A percentile compares a stretch with the other conserved stretches of the same genome.
Evolutionary conservation across 2,329 filamentous ascomycete genomes (phyloP).

Genomic region (Tolypocladium paradoxum): DNA sequence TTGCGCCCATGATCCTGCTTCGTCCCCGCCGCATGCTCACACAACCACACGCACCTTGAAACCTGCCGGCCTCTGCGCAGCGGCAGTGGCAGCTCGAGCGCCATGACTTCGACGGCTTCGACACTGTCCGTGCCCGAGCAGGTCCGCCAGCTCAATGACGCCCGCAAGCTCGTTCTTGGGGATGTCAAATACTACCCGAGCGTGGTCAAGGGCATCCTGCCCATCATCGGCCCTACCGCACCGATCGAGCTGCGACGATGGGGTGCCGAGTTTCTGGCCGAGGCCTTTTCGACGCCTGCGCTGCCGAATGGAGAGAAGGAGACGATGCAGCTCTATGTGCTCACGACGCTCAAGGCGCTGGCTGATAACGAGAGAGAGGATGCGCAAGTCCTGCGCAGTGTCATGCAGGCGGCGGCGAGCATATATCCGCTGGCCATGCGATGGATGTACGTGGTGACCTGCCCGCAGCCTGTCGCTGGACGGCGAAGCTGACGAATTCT

Average conservation of each 20-base stretch:
- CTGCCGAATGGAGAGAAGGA: constrained; percentile 70
- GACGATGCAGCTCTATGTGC: constrained; percentile 62
- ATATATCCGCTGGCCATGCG: constrained; percentile 86
- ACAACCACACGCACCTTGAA: neutral
- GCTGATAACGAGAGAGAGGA: constrained; percentile 67
- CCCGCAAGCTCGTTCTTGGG: constrained; percentile 77
- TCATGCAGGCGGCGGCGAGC: constrained; percentile 81
- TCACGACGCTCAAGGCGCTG: constrained; percentile 65
- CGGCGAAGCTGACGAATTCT: constrained; percentile 10
- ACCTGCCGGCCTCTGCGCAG: neutral
- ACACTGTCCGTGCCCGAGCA: constrained; percentile 58
- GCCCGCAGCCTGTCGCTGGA: neutral
- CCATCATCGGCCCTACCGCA: constrained; percentile 69
- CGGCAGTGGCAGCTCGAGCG: constrained; percentile 8
- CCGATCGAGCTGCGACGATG: constrained; percentile 80
- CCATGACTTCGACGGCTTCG: constrained; percentile 35
- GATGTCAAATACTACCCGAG: constrained; percentile 84
- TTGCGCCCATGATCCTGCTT: constrained; percentile 5
- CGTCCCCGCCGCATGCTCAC: neutral
- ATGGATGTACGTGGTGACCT: constrained; percentile 67
- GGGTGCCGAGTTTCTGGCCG: constrained; percentile 91
- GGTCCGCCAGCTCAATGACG: constrained; percentile 79
- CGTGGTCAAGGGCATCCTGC: constrained; percentile 86
- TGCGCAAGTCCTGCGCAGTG: constrained; percentile 68
- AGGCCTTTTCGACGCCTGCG: constrained; percentile 89